Conservation (phyloP, 2,329 filamentous ascomycete species). For the Sclerotinia subarctica region DNA sequence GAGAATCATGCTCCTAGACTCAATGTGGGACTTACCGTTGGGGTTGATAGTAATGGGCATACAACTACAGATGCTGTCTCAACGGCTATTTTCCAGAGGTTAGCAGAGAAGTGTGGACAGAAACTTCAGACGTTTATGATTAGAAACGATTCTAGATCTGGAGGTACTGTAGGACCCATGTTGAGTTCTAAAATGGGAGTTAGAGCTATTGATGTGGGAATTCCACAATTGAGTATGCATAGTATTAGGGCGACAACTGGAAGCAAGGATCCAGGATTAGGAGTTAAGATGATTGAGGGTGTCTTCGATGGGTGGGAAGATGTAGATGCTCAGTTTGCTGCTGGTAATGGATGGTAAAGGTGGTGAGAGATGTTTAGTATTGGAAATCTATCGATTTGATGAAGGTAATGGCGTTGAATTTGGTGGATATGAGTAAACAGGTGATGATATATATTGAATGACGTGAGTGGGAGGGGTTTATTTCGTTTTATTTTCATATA, state of each 20-base stretch:
- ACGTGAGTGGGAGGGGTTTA: too few relatives aligned
- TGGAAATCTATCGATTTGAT: neutral
- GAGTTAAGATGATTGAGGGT: constrained; percentile 82
- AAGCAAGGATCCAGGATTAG: constrained; percentile 78
- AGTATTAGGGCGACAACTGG: constrained; percentile 87
- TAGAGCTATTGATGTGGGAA: constrained; percentile 78
- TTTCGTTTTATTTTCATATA: too few relatives aligned
- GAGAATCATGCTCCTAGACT: constrained; percentile 81
- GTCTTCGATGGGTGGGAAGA: constrained; percentile 84
- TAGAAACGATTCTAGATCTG: constrained; percentile 82
- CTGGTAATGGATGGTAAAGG: neutral
- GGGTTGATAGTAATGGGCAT: constrained; percentile 83
- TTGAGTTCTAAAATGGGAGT: constrained; percentile 78
- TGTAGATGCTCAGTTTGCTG: constrained; percentile 73
- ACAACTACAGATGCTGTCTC: constrained; percentile 94
- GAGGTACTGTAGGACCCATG: constrained; percentile 94
- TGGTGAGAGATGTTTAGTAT: neutral
- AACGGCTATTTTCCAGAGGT: constrained; percentile 72
- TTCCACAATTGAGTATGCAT: constrained; percentile 94
- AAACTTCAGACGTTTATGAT: constrained; percentile 90
- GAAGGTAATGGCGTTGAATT: too few relatives aligned
- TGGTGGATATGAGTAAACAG: too few relatives aligned
- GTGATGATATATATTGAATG: too few relatives aligned
- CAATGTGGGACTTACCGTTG: constrained; percentile 81
- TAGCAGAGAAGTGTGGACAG: constrained; percentile 70